A percentile compares a stretch with the other conserved stretches of the same genome.
Evolutionary conservation across 2,329 filamentous ascomycete genomes (phyloP).

Genomic region (Hymenoscyphus fructigenus): DNA sequence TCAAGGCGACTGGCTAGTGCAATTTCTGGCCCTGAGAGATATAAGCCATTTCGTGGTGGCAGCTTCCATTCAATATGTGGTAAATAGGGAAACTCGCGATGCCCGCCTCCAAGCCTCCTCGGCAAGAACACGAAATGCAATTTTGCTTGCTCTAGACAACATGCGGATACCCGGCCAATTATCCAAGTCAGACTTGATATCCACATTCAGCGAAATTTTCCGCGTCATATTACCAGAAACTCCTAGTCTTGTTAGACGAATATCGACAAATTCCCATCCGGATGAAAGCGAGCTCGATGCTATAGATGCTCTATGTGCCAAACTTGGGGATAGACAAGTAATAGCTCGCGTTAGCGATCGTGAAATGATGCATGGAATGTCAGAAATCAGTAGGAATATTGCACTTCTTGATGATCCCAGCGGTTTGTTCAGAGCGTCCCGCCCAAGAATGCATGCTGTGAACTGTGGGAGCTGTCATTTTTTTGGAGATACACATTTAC

Average conservation of each 20-base stretch:
- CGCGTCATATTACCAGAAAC: conserved; percentile 42
- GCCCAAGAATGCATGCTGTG: conserved; percentile 39
- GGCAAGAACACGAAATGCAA: conserved; percentile 39
- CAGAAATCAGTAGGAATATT: conserved; percentile 39
- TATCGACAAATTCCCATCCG: conserved; percentile 27
- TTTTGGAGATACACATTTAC: conserved; percentile 39
- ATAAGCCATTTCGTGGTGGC: conserved; percentile 42
- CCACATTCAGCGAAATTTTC: conserved; percentile 39
- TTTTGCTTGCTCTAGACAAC: conserved; percentile 39
- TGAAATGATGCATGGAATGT: conserved; percentile 39
- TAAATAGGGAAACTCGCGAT: conserved; percentile 39
- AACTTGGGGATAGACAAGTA: conserved; percentile 38
- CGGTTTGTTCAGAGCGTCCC: conserved; percentile 31
- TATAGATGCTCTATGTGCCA: conserved; percentile 38
- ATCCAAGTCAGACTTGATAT: conserved; percentile 39
- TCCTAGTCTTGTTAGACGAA: conserved; percentile 32
- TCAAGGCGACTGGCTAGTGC: conserved; percentile 40
- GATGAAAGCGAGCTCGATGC: conserved; percentile 41
- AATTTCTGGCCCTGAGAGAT: conserved; percentile 42
- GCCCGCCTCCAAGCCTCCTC: conserved; percentile 38
- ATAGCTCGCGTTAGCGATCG: conserved; percentile 43
- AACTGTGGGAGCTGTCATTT: conserved; percentile 41
- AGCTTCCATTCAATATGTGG: conserved; percentile 41
- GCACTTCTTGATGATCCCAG: conserved; percentile 39
- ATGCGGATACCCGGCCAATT: conserved; percentile 39